Conservation (phyloP, 805 yeast species). For the Suhomyces sp. region DNA sequence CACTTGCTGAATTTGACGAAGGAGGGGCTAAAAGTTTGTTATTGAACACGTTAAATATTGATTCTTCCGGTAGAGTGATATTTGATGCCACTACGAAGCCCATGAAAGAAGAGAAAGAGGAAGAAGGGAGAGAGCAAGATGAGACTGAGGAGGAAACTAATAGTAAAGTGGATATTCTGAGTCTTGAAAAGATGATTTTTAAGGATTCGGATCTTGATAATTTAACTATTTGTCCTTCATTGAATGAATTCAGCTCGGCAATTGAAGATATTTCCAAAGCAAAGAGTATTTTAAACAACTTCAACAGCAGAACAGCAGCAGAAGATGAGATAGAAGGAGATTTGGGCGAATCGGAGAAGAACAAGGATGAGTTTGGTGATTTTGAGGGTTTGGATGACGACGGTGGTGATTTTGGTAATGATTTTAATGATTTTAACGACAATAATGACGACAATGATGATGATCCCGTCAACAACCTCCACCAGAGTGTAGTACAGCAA, state of each 20-base stretch:
- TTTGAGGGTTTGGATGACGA: conserved; percentile 10
- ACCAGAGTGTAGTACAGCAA: conserved; percentile 14
- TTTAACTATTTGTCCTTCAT: conserved; percentile 65
- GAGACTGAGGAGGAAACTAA: conserved; percentile 13
- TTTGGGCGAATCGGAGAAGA: conserved; percentile 15
- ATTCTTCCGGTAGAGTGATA: conserved; percentile 52
- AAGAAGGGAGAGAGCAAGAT: conserved; percentile 13
- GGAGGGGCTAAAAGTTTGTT: conserved; percentile 75
- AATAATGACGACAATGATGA: conserved; percentile 6
- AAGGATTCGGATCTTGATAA: conserved; percentile 18
- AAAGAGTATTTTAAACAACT: conserved; percentile 39
- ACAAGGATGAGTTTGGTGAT: conserved; percentile 10
- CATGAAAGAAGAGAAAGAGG: conserved; percentile 9
- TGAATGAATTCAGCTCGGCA: conserved; percentile 56
- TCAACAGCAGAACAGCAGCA: conserved; percentile 32
- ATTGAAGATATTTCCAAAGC: conserved; percentile 55
- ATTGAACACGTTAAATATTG: conserved; percentile 57
- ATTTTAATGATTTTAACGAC: conserved; percentile 16
- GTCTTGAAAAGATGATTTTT: conserved; percentile 20
- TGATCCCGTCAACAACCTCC: conserved; percentile 8
- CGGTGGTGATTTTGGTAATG: conserved; percentile 11
- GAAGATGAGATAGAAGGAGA: conserved; percentile 8
- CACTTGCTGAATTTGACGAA: conserved; percentile 75
- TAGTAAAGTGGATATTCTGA: conserved; percentile 15
- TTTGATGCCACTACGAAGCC: conserved; percentile 58